Conservation (phyloP, 2,329 filamentous ascomycete species). For the Orbilia oligospora region DNA sequence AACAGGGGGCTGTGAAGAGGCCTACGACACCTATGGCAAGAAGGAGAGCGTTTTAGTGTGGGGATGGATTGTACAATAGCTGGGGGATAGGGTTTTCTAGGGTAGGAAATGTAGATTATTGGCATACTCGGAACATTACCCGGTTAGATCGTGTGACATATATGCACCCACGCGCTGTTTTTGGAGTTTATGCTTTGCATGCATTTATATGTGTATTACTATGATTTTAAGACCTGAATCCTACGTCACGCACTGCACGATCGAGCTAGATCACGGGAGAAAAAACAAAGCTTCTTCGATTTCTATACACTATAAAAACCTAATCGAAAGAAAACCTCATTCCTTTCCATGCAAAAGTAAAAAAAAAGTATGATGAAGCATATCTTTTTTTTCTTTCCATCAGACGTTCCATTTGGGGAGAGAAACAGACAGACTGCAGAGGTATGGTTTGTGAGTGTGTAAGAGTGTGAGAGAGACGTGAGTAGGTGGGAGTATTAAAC, state of each 20-base stretch:
- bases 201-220: background rate
- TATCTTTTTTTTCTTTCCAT: slow-evolving; percentile 31
- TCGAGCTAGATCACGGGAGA: slow-evolving; percentile 15
- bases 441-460: slow-evolving; percentile 19
- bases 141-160: slow-evolving; percentile 8
- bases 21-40: slow-evolving; percentile 63
- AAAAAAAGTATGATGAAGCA: slow-evolving; percentile 28
- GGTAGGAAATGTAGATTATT: slow-evolving; percentile 28
- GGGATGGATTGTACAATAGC: slow-evolving; percentile 6
- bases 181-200: background rate
- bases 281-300: slow-evolving; percentile 59
- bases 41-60: slow-evolving; percentile 63
- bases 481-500: slow-evolving; percentile 58
- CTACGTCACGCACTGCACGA: slow-evolving; percentile 22
- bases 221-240: background rate
- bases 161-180: background rate
- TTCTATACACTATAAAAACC: slow-evolving; percentile 60
- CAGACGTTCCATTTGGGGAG: slow-evolving; percentile 24
- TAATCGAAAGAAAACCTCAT: slow-evolving; percentile 46
- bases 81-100: slow-evolving; percentile 21
- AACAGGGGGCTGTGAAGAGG: slow-evolving; percentile 63
- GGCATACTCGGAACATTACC: background rate
- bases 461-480: slow-evolving; percentile 25
- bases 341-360: slow-evolving; percentile 47
- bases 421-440: slow-evolving; percentile 27